A percentile compares a stretch with the other conserved stretches of the same genome.
These are phyloP conservation scores for Coemansia reversa DNA, from an alignment of 192 early-diverging fungal genomes.

Conservation along the genomic window DNA sequence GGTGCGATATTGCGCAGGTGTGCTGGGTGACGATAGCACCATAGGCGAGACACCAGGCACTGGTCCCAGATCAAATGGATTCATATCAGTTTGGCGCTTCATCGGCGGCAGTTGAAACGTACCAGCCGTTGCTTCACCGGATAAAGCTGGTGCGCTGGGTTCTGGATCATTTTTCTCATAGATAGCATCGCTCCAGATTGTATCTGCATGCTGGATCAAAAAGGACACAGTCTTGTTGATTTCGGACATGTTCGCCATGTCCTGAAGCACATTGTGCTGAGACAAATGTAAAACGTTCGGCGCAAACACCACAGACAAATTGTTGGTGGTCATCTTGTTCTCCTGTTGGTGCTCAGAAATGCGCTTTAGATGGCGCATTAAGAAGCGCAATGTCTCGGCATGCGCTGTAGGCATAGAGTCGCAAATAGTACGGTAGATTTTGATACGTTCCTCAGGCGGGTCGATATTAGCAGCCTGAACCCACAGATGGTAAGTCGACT, in stretches of 20 bases:
- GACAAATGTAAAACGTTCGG: conserved; percentile 76
- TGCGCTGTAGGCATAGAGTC: conserved; percentile 63
- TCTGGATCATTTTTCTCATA: background rate
- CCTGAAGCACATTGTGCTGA: conserved; percentile 54
- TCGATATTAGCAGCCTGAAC: conserved; percentile 56
- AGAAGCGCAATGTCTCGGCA: conserved; percentile 60
- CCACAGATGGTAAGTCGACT: conserved; percentile 66
- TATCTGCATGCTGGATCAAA: conserved; percentile 60
- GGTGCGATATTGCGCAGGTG: conserved; percentile 3
- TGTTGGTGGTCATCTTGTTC: conserved; percentile 92
- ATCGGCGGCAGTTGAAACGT: conserved; percentile 14
- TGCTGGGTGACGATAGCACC: conserved; percentile 14
- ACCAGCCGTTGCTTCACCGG: background rate
- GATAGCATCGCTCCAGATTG: conserved; percentile 40
- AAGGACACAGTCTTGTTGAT: conserved; percentile 73
- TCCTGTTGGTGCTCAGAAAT: conserved; percentile 59
- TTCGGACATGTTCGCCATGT: conserved; percentile 71
- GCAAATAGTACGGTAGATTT: conserved; percentile 44
- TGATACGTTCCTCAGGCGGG: conserved; percentile 32
- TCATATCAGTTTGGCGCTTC: conserved; percentile 18
- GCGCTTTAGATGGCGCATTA: conserved; percentile 65
- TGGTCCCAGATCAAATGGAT: conserved; percentile 2
- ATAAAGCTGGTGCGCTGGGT: background rate
- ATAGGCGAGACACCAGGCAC: background rate
- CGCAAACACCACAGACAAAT: conserved; percentile 92